phyloP scores from a whole-genome alignment of 495 filamentous ascomycete species.

The Lasiosphaeria ovina region DNA sequence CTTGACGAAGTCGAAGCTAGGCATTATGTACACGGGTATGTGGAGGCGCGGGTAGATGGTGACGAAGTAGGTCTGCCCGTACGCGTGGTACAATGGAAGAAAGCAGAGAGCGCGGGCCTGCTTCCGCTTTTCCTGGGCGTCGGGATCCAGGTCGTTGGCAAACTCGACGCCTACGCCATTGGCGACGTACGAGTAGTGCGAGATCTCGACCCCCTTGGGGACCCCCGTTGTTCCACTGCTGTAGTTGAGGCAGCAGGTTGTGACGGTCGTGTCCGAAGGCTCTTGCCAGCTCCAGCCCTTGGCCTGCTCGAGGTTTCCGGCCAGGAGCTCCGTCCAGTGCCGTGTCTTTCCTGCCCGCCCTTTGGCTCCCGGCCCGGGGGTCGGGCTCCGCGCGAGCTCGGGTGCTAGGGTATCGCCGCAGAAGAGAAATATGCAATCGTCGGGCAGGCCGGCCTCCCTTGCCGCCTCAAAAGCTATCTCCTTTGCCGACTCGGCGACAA shows the following conservation, averaged over 20 bases:
- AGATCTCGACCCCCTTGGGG: constrained; percentile 80
- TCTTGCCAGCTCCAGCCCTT: constrained; percentile 45
- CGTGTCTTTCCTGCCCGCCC: constrained; percentile 37
- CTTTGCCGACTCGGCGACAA: constrained; percentile 56
- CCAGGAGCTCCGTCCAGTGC: constrained; percentile 45
- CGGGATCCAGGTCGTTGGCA: constrained; percentile 45
- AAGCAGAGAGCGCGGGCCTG: constrained; percentile 46
- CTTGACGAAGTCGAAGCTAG: constrained; percentile 67
- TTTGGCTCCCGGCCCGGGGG: constrained; percentile 34
- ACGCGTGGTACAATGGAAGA: constrained; percentile 74
- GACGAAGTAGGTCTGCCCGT: constrained; percentile 50
- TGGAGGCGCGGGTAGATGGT: constrained; percentile 34
- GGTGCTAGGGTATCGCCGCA: constrained; percentile 36
- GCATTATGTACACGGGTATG: constrained; percentile 67
- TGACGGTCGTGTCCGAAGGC: constrained; percentile 31
- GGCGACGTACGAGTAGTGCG: constrained; percentile 68
- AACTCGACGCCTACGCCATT: constrained; percentile 59
- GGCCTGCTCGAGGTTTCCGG: constrained; percentile 39
- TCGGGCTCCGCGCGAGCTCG: constrained; percentile 37
- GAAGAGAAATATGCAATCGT: constrained; percentile 47
- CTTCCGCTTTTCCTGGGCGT: constrained; percentile 34
- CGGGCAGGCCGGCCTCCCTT: constrained; percentile 59
- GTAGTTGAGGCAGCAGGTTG: constrained; percentile 63
- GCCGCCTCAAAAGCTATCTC: constrained; percentile 68
- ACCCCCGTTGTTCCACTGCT: constrained; percentile 76